Conservation (phyloP, 768 basidiomycete species). For the Suillus variegatus region DNA sequence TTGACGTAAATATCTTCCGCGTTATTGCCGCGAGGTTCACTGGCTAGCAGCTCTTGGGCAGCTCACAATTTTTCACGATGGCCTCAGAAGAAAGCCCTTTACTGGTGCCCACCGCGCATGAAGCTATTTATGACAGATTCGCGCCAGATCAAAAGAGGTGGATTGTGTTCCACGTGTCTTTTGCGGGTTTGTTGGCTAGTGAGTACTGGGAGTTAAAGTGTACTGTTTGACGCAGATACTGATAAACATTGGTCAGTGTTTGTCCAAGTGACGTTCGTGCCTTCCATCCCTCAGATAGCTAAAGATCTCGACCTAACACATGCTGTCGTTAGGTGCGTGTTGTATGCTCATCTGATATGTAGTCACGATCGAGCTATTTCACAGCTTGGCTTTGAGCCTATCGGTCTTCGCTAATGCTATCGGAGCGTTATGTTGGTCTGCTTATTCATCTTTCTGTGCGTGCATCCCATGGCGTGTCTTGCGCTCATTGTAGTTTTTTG, state of each 20-base stretch:
- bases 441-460: slow-evolving; percentile 52
- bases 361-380: too few species aligned
- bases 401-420: slow-evolving; percentile 49
- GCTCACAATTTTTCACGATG: not conserved
- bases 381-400: slow-evolving; percentile 51
- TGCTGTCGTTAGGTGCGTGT: slow-evolving; percentile 49
- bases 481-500: not conserved
- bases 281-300: slow-evolving; percentile 68
- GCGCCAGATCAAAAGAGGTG: slow-evolving; percentile 45
- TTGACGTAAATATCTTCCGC: not conserved
- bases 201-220: slow-evolving; percentile 17
- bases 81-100: slow-evolving; percentile 5
- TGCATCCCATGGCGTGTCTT: slow-evolving; percentile 12
- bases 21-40: too few species aligned
- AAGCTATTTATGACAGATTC: slow-evolving; percentile 39
- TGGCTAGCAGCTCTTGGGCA: too few species aligned
- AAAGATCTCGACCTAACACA: slow-evolving; percentile 58
- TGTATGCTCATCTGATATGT: not conserved
- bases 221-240: not conserved
- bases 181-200: slow-evolving; percentile 62
- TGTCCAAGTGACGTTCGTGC: slow-evolving; percentile 64
- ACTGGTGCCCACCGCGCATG: not conserved
- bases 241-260: slow-evolving; percentile 46
- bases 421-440: slow-evolving; percentile 52
- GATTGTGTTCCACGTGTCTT: slow-evolving; percentile 56